phyloP scores from a whole-genome alignment of 1,139 yeast species.

The Candida mesenterica region DNA sequence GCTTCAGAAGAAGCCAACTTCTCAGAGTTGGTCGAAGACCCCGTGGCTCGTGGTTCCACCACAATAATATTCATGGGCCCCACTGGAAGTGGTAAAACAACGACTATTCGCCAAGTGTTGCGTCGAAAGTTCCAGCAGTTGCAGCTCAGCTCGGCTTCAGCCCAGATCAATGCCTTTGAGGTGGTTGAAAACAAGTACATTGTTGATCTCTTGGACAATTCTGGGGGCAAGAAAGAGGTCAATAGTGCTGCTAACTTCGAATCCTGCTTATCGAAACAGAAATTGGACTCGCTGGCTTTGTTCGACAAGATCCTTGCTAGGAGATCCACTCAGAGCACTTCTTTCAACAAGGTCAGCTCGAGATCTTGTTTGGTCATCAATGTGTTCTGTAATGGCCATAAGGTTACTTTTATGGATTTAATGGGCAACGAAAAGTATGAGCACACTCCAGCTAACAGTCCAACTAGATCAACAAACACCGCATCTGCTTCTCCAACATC shows the following conservation, averaged over 20 bases:
- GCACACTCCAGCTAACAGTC: slow-evolving; percentile 9
- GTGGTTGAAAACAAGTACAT: slow-evolving; percentile 27
- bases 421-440: slow-evolving; percentile 33
- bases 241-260: slow-evolving; percentile 13
- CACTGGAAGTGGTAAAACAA: slow-evolving; percentile 36
- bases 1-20: slow-evolving; percentile 11
- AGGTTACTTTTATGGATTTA: slow-evolving; percentile 29
- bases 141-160: slow-evolving; percentile 5
- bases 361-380: slow-evolving; percentile 30
- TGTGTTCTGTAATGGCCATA: slow-evolving; percentile 19
- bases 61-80: slow-evolving; percentile 31
- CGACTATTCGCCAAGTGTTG: slow-evolving; percentile 21
- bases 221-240: slow-evolving; percentile 11
- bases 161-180: slow-evolving; percentile 28
- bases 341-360: slow-evolving; percentile 22
- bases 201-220: slow-evolving; percentile 25
- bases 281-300: slow-evolving; percentile 8
- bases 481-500: slow-evolving; percentile 7
- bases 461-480: slow-evolving; percentile 3
- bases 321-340: slow-evolving; percentile 22
- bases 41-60: background rate
- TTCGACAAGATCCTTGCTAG: slow-evolving; percentile 19
- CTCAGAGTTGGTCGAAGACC: slow-evolving; percentile 9
- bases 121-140: slow-evolving; percentile 9
- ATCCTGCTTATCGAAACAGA: slow-evolving; percentile 14